Percentiles rank a stretch among this genome's conserved stretches.
Conservation (phyloP, 495 filamentous ascomycete genomes). For the Mytilinidion resinicola region DNA sequence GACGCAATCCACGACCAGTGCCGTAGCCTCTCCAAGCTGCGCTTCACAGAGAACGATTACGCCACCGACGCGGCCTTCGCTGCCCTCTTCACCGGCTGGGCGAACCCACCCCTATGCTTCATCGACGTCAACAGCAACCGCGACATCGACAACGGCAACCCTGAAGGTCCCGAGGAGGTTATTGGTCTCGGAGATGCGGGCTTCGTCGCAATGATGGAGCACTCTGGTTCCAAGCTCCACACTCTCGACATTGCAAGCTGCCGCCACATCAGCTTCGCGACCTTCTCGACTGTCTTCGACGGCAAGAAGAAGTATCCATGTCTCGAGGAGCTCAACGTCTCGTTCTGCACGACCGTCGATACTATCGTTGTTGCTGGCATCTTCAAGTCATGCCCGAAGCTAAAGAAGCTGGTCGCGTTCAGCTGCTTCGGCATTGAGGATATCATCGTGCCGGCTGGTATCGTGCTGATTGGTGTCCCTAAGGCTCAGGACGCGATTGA, state of each 20-base stretch:
- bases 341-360: constrained; percentile 68
- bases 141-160: constrained; percentile 63
- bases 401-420: constrained; percentile 72
- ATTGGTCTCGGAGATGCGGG: constrained; percentile 67
- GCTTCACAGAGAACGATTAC: constrained; percentile 66
- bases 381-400: constrained; percentile 63
- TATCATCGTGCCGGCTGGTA: constrained; percentile 61
- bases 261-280: constrained; percentile 61
- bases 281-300: constrained; percentile 66
- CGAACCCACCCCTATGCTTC: constrained; percentile 59
- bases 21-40: constrained; percentile 61
- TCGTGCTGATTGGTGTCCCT: constrained; percentile 71
- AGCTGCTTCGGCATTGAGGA: constrained; percentile 74
- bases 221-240: constrained; percentile 59
- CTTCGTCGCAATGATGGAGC: constrained; percentile 75
- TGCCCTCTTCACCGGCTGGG: constrained; percentile 67
- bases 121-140: constrained; percentile 69
- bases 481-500: constrained; percentile 57
- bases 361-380: constrained; percentile 67
- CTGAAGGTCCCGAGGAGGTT: constrained; percentile 48
- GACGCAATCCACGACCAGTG: constrained; percentile 61
- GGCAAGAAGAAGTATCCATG: constrained; percentile 53
- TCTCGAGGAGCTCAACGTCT: constrained; percentile 65
- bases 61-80: constrained; percentile 66
- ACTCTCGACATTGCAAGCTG: constrained; percentile 69